A percentile compares a stretch with the other conserved stretches of the same genome.
These are phyloP conservation scores for Thymus mandschuricus DNA, from an alignment of 257 asterid genomes.

Conservation along the genomic window DNA sequence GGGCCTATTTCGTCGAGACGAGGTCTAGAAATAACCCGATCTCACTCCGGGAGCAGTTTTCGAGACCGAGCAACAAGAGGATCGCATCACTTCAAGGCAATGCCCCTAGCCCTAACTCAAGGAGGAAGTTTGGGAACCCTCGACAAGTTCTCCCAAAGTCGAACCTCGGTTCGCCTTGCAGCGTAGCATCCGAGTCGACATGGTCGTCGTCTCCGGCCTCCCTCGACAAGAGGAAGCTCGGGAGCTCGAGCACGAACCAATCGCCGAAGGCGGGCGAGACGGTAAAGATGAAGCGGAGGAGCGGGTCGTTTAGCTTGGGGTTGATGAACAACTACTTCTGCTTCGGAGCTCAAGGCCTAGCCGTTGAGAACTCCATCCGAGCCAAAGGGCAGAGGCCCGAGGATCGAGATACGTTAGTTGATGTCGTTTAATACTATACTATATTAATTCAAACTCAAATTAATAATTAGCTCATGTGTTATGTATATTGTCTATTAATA, in stretches of 20 bases:
- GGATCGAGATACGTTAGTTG: constrained; percentile 29
- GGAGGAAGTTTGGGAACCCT: constrained; percentile 57
- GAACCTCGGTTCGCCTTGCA: constrained; percentile 53
- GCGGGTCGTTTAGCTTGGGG: constrained; percentile 56
- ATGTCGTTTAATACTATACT: neutral
- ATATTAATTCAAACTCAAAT: no score
- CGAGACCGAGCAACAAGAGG: constrained; percentile 60
- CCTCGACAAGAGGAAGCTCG: constrained; percentile 29
- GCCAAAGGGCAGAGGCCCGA: constrained; percentile 11
- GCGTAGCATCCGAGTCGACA: constrained; percentile 60
- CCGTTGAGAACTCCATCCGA: constrained; percentile 42
- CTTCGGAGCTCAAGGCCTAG: constrained; percentile 65
- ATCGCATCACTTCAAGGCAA: constrained; percentile 37
- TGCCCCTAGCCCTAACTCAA: constrained; percentile 55
- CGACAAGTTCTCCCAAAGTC: constrained; percentile 53
- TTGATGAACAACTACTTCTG: constrained; percentile 73
- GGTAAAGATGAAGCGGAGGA: constrained; percentile 42
- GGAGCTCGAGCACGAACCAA: constrained; percentile 33
- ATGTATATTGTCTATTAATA: neutral
- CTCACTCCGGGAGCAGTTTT: constrained; percentile 68
- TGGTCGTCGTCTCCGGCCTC: constrained; percentile 53
- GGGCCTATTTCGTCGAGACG: constrained; percentile 35
- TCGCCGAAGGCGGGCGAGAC: constrained; percentile 36
- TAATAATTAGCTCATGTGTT: no score
- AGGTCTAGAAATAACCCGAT: constrained; percentile 40